Conservation (phyloP, 2,329 filamentous ascomycete species). For the Cordyceps cicadae region DNA sequence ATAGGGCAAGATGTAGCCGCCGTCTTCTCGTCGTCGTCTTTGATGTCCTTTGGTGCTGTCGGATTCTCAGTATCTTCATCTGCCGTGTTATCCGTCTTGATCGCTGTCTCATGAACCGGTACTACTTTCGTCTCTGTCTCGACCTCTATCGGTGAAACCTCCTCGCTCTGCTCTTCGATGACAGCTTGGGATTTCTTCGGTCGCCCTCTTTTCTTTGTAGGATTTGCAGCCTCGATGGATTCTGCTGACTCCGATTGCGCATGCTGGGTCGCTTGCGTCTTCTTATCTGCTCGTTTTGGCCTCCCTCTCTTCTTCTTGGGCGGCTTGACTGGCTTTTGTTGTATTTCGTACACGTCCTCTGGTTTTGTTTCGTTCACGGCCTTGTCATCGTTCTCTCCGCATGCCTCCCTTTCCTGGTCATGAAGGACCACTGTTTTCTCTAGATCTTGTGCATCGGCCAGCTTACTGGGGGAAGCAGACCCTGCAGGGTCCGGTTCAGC, state of each 20-base stretch:
- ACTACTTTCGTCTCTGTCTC: neutral
- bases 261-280: constrained; percentile 12
- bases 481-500: neutral
- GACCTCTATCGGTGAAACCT: neutral
- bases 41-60: neutral
- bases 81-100: neutral
- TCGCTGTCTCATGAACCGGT: neutral
- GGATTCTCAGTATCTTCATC: neutral
- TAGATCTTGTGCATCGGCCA: neutral
- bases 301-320: constrained; percentile 15
- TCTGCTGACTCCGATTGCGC: constrained; percentile 14
- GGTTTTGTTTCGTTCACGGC: neutral
- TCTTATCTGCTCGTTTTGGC: constrained; percentile 11
- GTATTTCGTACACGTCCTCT: neutral
- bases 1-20: neutral
- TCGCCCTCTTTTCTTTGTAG: constrained; percentile 31
- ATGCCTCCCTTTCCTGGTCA: neutral
- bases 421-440: neutral
- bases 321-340: neutral
- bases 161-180: neutral
- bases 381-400: neutral
- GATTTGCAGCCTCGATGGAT: neutral
- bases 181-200: constrained; percentile 29
- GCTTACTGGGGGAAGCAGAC: neutral
- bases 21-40: neutral